Evolutionary conservation across 2,329 filamentous ascomycete species (phyloP), one percentile per base, ranked within the genome.

Genomic region (Bertia moriformis): DNA sequence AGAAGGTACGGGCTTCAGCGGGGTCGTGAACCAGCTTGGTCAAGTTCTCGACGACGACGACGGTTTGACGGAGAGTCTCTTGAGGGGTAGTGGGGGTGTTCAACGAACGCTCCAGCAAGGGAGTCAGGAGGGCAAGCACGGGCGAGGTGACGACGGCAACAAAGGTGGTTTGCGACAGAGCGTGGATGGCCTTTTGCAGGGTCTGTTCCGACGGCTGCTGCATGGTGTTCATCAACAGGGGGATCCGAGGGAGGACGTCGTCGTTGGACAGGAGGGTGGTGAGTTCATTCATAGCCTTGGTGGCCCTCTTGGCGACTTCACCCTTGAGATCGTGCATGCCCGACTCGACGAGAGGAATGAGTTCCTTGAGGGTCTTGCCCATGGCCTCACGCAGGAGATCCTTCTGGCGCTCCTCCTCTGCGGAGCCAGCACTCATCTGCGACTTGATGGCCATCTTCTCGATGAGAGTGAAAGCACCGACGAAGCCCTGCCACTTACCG

Each of bases 261-360:
- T 98, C 91, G 67, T 98, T 98, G 54, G 87, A 87, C 37, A 98
- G 73, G 14, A 98, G 75, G 5, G 80, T 82, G 2, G 87, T 93
- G 40, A 98, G 69, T 24, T 86, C 83, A 51, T 74, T 84, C 89
- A 98, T 96, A 38, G 89, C 85, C 60, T 83, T 80, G 53, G 84
- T 66, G n/a, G 91, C 79, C 64, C 93, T 84, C 67, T 94, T 96
- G 58, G 78, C 71, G 19, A 84, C 79, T 54, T 96, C 91, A 37
- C 67, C 54, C 70, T 98, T 98, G 56, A 98, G 69, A 57, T 98
- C 91, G 62, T 95, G 87, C 89, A 98, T 96, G 49, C 86, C 86
- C 40, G 69, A 71, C 62, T 96, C 91, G 41, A 93, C 87, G 33
- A 95, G 66, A 18, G 91, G 91, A 45, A 98, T 96, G 49, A 98